A percentile compares a stretch with the other conserved stretches of the same genome.
Evolutionary conservation across 106 monocot species (phyloP).

Genomic region (Acanthochlamys bracteata): DNA sequence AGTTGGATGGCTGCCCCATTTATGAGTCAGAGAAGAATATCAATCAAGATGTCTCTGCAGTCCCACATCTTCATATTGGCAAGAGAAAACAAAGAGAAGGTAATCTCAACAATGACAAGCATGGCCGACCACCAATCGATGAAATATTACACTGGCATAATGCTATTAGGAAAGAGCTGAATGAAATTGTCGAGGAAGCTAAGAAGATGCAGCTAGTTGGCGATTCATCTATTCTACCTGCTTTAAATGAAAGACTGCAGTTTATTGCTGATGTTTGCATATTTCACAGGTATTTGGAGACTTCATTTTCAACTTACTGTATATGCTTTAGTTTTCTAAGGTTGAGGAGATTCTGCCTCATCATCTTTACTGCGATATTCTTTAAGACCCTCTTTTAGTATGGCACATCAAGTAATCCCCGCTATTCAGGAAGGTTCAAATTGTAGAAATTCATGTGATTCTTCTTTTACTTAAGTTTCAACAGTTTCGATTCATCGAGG

Average conservation of each 20-base stretch:
- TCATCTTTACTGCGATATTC: too few species aligned
- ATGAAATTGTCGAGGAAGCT: constrained; percentile 76
- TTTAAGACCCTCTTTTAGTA: too few species aligned
- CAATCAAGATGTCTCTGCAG: constrained; percentile 18
- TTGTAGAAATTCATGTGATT: too few species aligned
- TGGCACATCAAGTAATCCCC: too few species aligned
- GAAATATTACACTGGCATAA: constrained; percentile 96
- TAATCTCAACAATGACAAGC: constrained; percentile 14
- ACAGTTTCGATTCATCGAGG: too few species aligned
- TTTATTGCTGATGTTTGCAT: constrained; percentile 98
- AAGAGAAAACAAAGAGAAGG: constrained; percentile 62
- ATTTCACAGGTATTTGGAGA: constrained; percentile 65
- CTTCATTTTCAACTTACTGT: too few species aligned
- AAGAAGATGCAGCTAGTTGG: constrained; percentile 84
- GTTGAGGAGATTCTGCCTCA: too few species aligned
- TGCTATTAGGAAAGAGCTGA: constrained; percentile 82
- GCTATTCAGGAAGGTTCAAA: too few species aligned
- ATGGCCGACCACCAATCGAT: constrained; percentile 62
- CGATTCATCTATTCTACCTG: constrained; percentile 63
- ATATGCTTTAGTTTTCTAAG: too few species aligned
- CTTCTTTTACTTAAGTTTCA: too few species aligned
- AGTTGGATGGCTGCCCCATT: neutral
- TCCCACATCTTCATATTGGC: constrained; percentile 29
- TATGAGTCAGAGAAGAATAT: constrained; percentile 6
- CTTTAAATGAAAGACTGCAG: constrained; percentile 84